These are phyloP conservation scores for Solanum medicagineum DNA, from an alignment of 257 asterid genomes.

Conservation along the genomic window DNA sequence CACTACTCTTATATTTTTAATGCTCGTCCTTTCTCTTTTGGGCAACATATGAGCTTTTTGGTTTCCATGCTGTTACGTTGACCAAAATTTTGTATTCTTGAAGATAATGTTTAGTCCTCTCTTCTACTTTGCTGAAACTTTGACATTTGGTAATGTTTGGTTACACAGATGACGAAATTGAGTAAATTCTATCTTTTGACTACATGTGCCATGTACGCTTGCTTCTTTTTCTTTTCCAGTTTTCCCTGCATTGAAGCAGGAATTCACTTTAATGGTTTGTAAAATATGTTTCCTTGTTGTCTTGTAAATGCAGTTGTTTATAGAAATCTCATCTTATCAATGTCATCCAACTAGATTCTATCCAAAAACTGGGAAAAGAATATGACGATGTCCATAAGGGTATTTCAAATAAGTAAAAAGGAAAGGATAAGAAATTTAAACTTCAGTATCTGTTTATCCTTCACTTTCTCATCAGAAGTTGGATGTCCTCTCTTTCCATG, in stretches of 20 bases:
- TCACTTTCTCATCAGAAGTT: neutral
- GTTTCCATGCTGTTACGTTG: neutral
- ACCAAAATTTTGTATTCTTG: neutral
- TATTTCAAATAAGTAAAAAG: neutral
- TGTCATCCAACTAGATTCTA: neutral
- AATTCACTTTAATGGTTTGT: neutral
- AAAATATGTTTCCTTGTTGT: neutral
- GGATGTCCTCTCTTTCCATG: neutral
- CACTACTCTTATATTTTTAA: neutral
- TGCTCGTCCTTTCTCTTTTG: neutral
- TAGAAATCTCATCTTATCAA: neutral
- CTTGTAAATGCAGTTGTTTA: neutral
- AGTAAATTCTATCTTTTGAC: neutral
- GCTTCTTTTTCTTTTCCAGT: neutral
- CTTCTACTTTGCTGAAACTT: neutral
- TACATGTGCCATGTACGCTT: neutral
- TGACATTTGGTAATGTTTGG: neutral
- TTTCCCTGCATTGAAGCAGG: neutral
- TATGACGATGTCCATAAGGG: neutral
- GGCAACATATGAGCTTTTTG: neutral
- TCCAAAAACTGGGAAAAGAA: neutral
- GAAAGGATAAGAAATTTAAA: neutral
- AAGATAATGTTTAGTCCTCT: neutral
- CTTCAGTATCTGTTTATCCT: neutral
- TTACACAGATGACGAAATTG: neutral